A percentile compares a stretch with the other conserved stretches of the same genome.
phyloP scores from a whole-genome alignment of 169 alveolate genomes.

The Eimeria praecox region DNA sequence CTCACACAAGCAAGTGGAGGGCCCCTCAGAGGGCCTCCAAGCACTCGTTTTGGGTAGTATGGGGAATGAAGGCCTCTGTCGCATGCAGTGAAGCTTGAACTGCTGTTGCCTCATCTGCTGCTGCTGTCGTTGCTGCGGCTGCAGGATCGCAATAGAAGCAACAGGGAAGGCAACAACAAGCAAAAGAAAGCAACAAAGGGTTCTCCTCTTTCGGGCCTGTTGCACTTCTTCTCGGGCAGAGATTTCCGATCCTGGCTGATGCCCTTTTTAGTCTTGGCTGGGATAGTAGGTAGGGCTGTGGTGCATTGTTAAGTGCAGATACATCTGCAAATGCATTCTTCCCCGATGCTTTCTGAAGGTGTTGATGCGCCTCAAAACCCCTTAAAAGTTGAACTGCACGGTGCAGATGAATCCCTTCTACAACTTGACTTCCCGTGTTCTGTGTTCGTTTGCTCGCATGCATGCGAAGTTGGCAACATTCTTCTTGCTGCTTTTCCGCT shows the following conservation, averaged over 20 bases:
- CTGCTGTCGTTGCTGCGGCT: background rate
- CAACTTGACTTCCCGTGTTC: background rate
- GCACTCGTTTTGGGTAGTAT: too few species aligned
- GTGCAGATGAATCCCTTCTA: background rate
- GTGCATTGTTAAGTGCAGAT: background rate
- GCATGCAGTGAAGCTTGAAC: too few species aligned
- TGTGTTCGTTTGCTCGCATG: background rate
- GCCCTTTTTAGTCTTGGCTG: background rate
- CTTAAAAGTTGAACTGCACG: background rate
- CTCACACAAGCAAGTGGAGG: too few species aligned
- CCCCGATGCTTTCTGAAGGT: background rate
- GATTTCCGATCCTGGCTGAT: constrained; percentile 46
- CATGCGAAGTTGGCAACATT: background rate
- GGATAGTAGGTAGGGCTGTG: constrained; percentile 26
- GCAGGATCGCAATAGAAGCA: constrained; percentile 52
- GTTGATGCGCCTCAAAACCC: background rate
- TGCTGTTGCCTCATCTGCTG: background rate
- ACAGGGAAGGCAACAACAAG: constrained; percentile 1
- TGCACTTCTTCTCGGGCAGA: background rate
- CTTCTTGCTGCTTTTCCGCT: background rate
- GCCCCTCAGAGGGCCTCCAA: too few species aligned
- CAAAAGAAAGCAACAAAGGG: constrained; percentile 52
- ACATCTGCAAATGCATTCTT: background rate
- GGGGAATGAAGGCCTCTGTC: too few species aligned
- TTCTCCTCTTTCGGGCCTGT: background rate